A percentile compares a stretch with the other conserved stretches of the same genome.
Evolutionary conservation across 1,284 basidiomycete genomes (phyloP).

Genomic region (Heterobasidion parviporum): DNA sequence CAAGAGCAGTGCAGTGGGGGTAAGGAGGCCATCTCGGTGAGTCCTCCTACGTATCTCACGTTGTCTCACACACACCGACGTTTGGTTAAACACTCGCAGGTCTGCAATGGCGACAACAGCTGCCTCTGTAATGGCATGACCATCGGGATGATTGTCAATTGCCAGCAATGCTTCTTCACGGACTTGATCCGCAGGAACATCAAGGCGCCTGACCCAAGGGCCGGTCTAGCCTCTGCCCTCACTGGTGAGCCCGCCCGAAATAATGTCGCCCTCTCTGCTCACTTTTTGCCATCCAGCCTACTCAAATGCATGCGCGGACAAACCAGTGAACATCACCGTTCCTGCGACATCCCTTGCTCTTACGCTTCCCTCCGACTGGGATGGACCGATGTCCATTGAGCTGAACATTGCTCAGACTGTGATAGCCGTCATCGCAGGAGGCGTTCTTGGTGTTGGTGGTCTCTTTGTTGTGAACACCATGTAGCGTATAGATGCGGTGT

Average conservation of each 20-base stretch:
- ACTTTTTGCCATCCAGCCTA: conserved; percentile 31
- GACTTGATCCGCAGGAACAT: conserved; percentile 42
- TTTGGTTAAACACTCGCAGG: conserved; percentile 10
- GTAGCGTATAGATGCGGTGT: background rate
- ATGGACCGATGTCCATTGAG: conserved; percentile 43
- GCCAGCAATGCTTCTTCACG: conserved; percentile 60
- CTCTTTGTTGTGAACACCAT: conserved; percentile 31
- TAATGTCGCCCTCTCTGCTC: background rate
- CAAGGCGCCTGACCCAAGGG: conserved; percentile 36
- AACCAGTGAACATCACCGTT: conserved; percentile 26
- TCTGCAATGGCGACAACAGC: conserved; percentile 24
- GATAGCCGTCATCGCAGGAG: conserved; percentile 37
- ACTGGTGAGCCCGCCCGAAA: conserved; percentile 29
- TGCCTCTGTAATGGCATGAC: conserved; percentile 46
- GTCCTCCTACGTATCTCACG: conserved; percentile 15
- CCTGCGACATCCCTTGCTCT: conserved; percentile 30
- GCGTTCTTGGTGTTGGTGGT: conserved; percentile 35
- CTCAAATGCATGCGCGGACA: conserved; percentile 29
- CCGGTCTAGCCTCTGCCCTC: conserved; percentile 48
- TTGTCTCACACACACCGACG: background rate
- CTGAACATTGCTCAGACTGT: conserved; percentile 34
- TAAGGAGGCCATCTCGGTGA: conserved; percentile 27
- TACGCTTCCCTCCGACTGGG: conserved; percentile 41
- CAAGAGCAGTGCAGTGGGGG: conserved; percentile 28
- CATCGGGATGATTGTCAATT: conserved; percentile 31